These are phyloP conservation scores for Arthrobotrys sinensis DNA, from an alignment of 2,329 filamentous ascomycete species.

Conservation along the genomic window DNA sequence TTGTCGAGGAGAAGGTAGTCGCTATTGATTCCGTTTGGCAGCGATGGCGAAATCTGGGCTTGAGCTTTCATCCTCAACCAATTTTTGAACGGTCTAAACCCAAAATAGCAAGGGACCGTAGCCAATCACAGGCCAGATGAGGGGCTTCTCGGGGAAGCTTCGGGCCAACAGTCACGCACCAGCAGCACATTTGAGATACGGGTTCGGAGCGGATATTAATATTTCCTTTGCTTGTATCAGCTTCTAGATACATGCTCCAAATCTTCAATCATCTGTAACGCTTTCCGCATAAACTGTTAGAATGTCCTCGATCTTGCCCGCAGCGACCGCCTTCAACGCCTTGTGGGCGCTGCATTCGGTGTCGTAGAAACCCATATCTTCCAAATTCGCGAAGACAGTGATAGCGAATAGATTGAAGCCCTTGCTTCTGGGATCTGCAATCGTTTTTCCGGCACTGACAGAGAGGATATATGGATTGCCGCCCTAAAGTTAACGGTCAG, in stretches of 20 bases:
- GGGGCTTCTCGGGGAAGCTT: constrained; percentile 28
- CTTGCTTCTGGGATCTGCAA: constrained; percentile 73
- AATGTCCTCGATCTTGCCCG: constrained; percentile 65
- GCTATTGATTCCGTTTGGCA: not conserved
- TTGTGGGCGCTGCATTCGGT: constrained; percentile 73
- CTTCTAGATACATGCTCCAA: constrained; percentile 26
- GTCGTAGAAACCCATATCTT: constrained; percentile 81
- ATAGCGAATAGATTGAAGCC: constrained; percentile 78
- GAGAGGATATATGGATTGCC: constrained; percentile 79
- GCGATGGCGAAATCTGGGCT: not conserved
- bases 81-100: constrained; percentile 30
- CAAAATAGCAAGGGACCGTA: constrained; percentile 20
- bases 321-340: constrained; percentile 68
- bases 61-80: not conserved
- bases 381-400: constrained; percentile 76
- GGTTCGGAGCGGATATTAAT: too few relatives aligned
- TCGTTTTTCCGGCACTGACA: constrained; percentile 71
- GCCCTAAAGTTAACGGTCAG: constrained; percentile 75
- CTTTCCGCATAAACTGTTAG: constrained; percentile 65
- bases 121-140: constrained; percentile 23
- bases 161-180: not conserved
- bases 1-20: not conserved
- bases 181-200: not conserved
- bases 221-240: not conserved
- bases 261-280: constrained; percentile 30